A percentile compares a stretch with the other conserved stretches of the same genome.
These are phyloP conservation scores for Sphagnum magellanicum DNA, from an alignment of 228 moss, liverwort and hornwort species.

Conservation along the genomic window DNA sequence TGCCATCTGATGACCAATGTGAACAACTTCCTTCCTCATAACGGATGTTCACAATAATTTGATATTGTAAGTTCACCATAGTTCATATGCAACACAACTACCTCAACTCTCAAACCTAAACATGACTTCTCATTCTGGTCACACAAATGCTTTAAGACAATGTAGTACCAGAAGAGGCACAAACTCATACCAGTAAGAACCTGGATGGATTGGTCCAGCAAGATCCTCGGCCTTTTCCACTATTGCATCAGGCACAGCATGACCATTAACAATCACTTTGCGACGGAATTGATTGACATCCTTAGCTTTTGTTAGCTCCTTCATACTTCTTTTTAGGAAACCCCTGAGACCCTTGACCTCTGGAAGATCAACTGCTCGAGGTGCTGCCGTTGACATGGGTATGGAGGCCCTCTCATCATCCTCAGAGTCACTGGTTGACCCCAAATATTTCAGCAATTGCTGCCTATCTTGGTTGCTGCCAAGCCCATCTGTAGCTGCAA, in stretches of 20 bases:
- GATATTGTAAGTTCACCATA: too few species aligned
- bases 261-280: slow-evolving; percentile 72
- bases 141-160: too few species aligned
- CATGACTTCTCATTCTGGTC: too few species aligned
- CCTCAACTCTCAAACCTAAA: too few species aligned
- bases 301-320: slow-evolving; percentile 38
- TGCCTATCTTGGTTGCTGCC: slow-evolving; percentile 36
- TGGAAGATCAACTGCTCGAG: too few species aligned
- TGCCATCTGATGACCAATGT: background rate
- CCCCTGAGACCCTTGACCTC: slow-evolving; percentile 40
- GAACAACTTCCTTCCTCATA: background rate
- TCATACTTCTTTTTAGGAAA: slow-evolving; percentile 33
- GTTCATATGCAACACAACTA: too few species aligned
- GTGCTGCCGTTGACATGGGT: background rate
- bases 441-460: slow-evolving; percentile 20
- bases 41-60: background rate
- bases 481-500: slow-evolving; percentile 21
- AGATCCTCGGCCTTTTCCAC: slow-evolving; percentile 69
- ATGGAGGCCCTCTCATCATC: slow-evolving; percentile 40
- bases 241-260: slow-evolving; percentile 57
- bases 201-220: slow-evolving; percentile 84
- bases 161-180: background rate
- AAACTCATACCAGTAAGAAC: slow-evolving; percentile 72
- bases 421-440: slow-evolving; percentile 83
- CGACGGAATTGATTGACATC: slow-evolving; percentile 42